phyloP scores from a whole-genome alignment of 2,329 filamentous ascomycete species.

The Atkinsonella hypoxylon region DNA sequence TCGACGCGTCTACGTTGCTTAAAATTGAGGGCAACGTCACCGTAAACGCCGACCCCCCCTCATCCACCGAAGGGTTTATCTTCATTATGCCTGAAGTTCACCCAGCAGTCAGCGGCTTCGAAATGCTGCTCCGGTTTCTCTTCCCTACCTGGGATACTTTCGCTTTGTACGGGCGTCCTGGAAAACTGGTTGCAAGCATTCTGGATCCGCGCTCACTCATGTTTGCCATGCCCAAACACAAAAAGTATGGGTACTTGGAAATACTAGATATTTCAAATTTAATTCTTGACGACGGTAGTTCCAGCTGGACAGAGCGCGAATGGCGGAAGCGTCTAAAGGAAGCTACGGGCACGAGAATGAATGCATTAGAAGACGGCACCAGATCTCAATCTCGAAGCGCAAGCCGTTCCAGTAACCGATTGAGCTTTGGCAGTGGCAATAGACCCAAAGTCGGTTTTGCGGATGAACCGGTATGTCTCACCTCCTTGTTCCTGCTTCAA shows the following conservation, averaged over 20 bases:
- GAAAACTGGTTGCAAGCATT: conserved; percentile 73
- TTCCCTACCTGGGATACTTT: conserved; percentile 95
- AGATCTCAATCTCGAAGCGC: conserved; percentile 37
- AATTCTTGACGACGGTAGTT: conserved; percentile 66
- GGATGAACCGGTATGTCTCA: conserved; percentile 28
- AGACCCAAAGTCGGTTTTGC: conserved; percentile 43
- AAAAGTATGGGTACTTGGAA: conserved; percentile 82
- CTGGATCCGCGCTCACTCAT: conserved; percentile 83
- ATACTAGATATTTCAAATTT: conserved; percentile 71
- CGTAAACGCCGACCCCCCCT: conserved; percentile 68
- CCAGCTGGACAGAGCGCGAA: conserved; percentile 70
- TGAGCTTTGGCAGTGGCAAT: conserved; percentile 35
- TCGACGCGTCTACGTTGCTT: conserved; percentile 86
- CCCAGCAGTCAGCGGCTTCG: conserved; percentile 85
- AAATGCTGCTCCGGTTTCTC: conserved; percentile 85
- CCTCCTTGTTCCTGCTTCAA: background rate
- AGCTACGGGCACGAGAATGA: conserved; percentile 69
- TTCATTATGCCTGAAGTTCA: conserved; percentile 96
- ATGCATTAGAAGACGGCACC: conserved; percentile 41
- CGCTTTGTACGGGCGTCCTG: conserved; percentile 79
- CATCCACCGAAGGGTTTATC: conserved; percentile 80
- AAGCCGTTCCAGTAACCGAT: conserved; percentile 44
- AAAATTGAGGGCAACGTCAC: conserved; percentile 89
- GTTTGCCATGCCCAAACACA: conserved; percentile 92
- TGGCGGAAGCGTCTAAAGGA: conserved; percentile 89